Conservation (phyloP, 2,329 filamentous ascomycete genomes). For the Cadophora gregata region DNA sequence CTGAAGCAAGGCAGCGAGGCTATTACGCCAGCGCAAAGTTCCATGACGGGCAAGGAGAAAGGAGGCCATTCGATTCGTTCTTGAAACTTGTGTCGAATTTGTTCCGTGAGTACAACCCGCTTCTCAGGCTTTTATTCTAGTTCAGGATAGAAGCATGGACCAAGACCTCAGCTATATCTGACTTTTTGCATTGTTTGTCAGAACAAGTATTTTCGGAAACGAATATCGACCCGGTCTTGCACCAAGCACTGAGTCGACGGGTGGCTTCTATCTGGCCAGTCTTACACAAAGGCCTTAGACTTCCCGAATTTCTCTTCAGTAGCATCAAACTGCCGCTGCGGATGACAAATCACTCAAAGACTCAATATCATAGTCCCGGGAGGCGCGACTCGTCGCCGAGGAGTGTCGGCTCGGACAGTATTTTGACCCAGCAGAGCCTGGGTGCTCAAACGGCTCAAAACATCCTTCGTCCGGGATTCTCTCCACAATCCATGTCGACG, state of each 20-base stretch:
- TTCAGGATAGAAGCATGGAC: too few relatives aligned
- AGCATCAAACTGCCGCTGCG: slow-evolving; percentile 15
- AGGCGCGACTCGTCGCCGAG: neutral
- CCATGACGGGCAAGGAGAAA: slow-evolving; percentile 58
- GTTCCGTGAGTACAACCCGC: slow-evolving; percentile 48
- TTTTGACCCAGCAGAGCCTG: slow-evolving; percentile 33
- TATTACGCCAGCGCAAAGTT: slow-evolving; percentile 72
- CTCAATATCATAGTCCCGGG: neutral
- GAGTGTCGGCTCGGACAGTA: slow-evolving; percentile 25
- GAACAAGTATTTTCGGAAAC: slow-evolving; percentile 71
- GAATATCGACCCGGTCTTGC: slow-evolving; percentile 68
- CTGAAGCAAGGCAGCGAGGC: slow-evolving; percentile 65
- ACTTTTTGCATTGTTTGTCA: neutral
- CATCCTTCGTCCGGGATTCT: slow-evolving; percentile 61
- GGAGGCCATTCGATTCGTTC: slow-evolving; percentile 66
- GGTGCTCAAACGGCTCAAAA: slow-evolving; percentile 62
- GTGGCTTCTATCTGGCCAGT: slow-evolving; percentile 68
- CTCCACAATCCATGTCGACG: slow-evolving; percentile 72
- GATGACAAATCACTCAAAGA: neutral
- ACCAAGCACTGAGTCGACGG: slow-evolving; percentile 65
- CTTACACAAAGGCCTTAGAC: slow-evolving; percentile 63
- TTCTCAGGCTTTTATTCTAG: too few relatives aligned
- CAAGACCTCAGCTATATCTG: too few relatives aligned
- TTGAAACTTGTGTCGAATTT: slow-evolving; percentile 68
- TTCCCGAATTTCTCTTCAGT: slow-evolving; percentile 73